Base-by-base conservation (phyloP, 306 rosid species). In the Ormosia emarginata region DNA sequence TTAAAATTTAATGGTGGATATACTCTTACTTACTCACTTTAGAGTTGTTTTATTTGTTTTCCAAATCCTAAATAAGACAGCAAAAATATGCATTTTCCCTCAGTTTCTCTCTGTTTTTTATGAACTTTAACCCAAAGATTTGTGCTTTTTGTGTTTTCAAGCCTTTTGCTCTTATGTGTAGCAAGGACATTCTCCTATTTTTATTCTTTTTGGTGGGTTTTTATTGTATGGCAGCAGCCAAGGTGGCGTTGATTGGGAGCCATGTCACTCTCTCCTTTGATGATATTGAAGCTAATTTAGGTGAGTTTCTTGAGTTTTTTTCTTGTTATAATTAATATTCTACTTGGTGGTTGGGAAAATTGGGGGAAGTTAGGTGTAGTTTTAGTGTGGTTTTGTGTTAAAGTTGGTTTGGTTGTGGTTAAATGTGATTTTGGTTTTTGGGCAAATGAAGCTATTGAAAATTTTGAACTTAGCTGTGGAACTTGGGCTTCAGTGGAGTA, bases 211-310 rank as follows among this genome's bases (percentile, higher is more conserved):
- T 88, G 61, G 33, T 74, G 33, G 79, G 81, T 41, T 64, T 44
- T 3, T 84, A 64, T 69, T 81, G 52, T 71, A 52, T 79, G 82
- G 71, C 91, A 7, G 70, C 82, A 58, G 92, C 96, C 59, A 90
- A 73, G 36, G 93, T 91, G 58, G 86, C 90, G 44, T 73, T 91
- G 85, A 86, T 91, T 34, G 93, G 92, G 63, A 77, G 71, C 46
- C 90, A 90, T 71, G 84, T 24, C 24, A 24, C 0, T 24, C 24
- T 24, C 24, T 85, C 44, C 90, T 92, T 74, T 86, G 24, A 24
- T 24, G 24, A 24, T 24, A 24, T 24, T 24, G 24, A 24, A 24
- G 24, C 24, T 24, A 24, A 80, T 90, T 91, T 91, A 70, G 91
- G 96, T 91, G 67, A 78, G 91, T 79, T 79, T 63, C 33, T 36